Base-by-base conservation (phyloP, 2,329 filamentous ascomycete species). In the Fusarium poae region DNA sequence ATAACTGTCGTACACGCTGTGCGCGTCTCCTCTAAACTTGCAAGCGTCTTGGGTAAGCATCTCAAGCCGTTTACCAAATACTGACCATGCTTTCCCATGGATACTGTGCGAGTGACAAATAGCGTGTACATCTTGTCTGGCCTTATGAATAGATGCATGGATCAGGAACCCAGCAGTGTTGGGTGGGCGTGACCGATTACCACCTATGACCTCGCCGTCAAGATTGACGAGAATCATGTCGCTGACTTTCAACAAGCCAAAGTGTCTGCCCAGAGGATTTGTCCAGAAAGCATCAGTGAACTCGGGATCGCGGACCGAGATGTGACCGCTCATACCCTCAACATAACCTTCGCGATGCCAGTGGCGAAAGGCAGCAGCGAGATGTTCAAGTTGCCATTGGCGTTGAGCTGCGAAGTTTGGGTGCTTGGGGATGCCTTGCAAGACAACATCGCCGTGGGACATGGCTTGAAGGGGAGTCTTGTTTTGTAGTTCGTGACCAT, bases 81-180 rank as follows among this genome's bases (percentile, higher is more conserved):
- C 81, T 30, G 84, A 87, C 86, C 89, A 92, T 0, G 90, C 89
- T 65, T 91, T 89, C 2, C 90, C 91, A 12, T 87, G 82, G 39
- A 84, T 82, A 21, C 85, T 86, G 72, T 93, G 91, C 5, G 86
- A 86, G 72, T 93, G 91, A 73, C 89, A 92, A 12, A 90, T 87
- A 3, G 91, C 89, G 69, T 88, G 83, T 18, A 89, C 86, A 72
- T 91, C 85, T 3, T 86, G 86, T 13, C 90, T 81, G 1, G 88
- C 88, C 76, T 87, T 88, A 78, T 91, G 86, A 18, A 92, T 82
- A 5, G 69, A 65, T 5, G 89, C 89, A 78, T 92, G 91, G 67
- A 93, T 92, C 56, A 90, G 77, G 72, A 92, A 92, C 0, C 89
- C 90, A 0, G 90, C 89, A 4, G 87, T 85, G 76, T 92, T 92